Percentiles rank a stretch among this genome's conserved stretches.
Evolutionary conservation across 768 basidiomycete species (phyloP).

Genomic region (Suillus occidentalis): DNA sequence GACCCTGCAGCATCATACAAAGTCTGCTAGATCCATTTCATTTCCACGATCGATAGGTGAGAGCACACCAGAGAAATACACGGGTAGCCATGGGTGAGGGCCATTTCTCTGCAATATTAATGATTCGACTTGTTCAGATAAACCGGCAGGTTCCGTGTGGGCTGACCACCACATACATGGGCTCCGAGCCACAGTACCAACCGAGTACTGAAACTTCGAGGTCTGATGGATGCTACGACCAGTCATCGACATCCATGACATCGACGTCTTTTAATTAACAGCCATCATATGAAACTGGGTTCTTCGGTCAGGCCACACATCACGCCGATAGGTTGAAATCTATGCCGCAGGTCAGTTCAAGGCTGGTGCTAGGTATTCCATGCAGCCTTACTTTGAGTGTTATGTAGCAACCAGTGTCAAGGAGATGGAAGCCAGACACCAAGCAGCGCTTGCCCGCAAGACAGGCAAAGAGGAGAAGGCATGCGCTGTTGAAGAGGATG

Average conservation of each 20-base stretch:
- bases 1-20: no score
- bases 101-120: no score
- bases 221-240: constrained; percentile 40
- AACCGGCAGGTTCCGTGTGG: no score
- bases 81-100: no score
- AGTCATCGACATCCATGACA: constrained; percentile 54
- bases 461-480: constrained; percentile 66
- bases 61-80: no score
- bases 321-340: constrained; percentile 67
- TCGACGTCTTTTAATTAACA: constrained; percentile 36
- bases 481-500: constrained; percentile 46
- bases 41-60: no score
- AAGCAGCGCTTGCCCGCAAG: constrained; percentile 68
- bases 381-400: constrained; percentile 5
- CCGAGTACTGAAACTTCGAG: not conserved
- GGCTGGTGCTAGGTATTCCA: constrained; percentile 43
- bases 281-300: constrained; percentile 49
- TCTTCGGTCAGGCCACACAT: constrained; percentile 70
- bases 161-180: no score
- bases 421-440: constrained; percentile 80
- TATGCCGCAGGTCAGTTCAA: constrained; percentile 64
- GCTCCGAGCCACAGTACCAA: no score
- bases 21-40: no score
- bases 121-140: no score
- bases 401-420: constrained; percentile 59